These are phyloP conservation scores for Myxozyma sirexii DNA, from an alignment of 805 yeast species.

Conservation along the genomic window DNA sequence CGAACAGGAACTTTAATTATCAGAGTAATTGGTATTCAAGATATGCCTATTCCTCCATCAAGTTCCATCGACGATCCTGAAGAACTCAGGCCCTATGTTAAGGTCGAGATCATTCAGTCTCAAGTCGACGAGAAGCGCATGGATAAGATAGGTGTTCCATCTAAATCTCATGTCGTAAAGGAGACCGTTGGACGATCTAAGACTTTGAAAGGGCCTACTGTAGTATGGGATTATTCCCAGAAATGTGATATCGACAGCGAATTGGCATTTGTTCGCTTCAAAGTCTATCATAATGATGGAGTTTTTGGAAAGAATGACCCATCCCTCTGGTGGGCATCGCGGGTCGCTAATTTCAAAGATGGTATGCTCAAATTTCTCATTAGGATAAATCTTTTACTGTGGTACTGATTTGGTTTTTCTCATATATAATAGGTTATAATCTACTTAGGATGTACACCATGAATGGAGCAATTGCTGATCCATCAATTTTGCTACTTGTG, in stretches of 20 bases:
- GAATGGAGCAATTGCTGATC: not conserved
- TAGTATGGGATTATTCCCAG: slow-evolving; percentile 1
- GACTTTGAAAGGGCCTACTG: slow-evolving; percentile 7
- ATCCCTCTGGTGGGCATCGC: slow-evolving; percentile 15
- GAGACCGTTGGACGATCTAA: slow-evolving; percentile 3
- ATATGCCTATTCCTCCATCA: slow-evolving; percentile 15
- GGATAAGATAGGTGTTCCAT: slow-evolving; percentile 8
- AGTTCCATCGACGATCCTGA: not conserved
- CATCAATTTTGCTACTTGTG: not conserved
- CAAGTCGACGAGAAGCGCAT: slow-evolving; percentile 1
- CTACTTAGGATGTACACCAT: not conserved
- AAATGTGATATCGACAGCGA: slow-evolving; percentile 5
- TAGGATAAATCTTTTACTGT: not conserved
- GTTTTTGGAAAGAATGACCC: slow-evolving; percentile 17
- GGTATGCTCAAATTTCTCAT: not conserved
- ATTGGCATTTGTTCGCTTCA: slow-evolving; percentile 13
- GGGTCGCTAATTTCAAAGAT: slow-evolving; percentile 13
- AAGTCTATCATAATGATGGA: slow-evolving; percentile 17
- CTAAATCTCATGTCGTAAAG: slow-evolving; percentile 2
- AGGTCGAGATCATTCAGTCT: slow-evolving; percentile 13
- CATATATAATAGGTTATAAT: not conserved
- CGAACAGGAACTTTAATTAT: slow-evolving; percentile 9
- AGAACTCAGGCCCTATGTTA: slow-evolving; percentile 16
- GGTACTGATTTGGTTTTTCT: not conserved
- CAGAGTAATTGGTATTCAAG: slow-evolving; percentile 12